A percentile compares a stretch with the other conserved stretches of the same genome.
Evolutionary conservation across 176 grass and related monocot species (phyloP).

Genomic region (Pontederia paniculata): DNA sequence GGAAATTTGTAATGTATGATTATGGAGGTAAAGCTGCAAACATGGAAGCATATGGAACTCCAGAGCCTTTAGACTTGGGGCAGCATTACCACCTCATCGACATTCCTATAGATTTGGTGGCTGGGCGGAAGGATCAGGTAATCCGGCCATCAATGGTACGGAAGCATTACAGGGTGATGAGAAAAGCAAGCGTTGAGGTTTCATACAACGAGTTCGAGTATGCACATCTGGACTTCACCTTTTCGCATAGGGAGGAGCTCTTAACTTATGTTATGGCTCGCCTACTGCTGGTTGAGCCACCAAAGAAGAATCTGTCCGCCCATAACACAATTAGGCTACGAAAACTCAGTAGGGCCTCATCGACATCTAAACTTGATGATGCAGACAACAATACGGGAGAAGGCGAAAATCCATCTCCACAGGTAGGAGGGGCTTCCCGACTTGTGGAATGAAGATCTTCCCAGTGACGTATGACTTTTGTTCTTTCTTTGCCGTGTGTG

Average conservation of each 20-base stretch:
- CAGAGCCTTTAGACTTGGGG: conserved; percentile 77
- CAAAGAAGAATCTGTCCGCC: conserved; percentile 29
- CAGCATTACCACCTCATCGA: conserved; percentile 60
- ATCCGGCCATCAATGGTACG: conserved; percentile 89
- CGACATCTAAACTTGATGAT: conserved; percentile 13
- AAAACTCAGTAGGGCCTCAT: conserved; percentile 33
- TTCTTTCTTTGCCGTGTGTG: too few species aligned
- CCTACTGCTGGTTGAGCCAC: conserved; percentile 29
- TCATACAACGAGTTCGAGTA: conserved; percentile 98
- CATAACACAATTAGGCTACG: conserved; percentile 30
- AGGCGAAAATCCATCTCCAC: too few species aligned
- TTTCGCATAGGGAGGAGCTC: conserved; percentile 87
- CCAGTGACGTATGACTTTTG: too few species aligned
- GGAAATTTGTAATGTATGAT: conserved; percentile 87
- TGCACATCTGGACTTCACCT: conserved; percentile 96
- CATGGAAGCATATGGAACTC: conserved; percentile 65
- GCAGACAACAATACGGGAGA: neutral
- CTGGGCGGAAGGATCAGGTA: conserved; percentile 63
- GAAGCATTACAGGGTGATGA: conserved; percentile 84
- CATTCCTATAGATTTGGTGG: conserved; percentile 73
- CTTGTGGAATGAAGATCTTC: too few species aligned
- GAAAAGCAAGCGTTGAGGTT: conserved; percentile 47
- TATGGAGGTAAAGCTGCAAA: conserved; percentile 62
- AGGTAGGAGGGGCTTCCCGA: too few species aligned
- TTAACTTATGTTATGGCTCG: conserved; percentile 83